A percentile compares a stretch with the other conserved stretches of the same genome.
Evolutionary conservation across 2,329 filamentous ascomycete species (phyloP).

Genomic region (Neopestalotiopsis rosae): DNA sequence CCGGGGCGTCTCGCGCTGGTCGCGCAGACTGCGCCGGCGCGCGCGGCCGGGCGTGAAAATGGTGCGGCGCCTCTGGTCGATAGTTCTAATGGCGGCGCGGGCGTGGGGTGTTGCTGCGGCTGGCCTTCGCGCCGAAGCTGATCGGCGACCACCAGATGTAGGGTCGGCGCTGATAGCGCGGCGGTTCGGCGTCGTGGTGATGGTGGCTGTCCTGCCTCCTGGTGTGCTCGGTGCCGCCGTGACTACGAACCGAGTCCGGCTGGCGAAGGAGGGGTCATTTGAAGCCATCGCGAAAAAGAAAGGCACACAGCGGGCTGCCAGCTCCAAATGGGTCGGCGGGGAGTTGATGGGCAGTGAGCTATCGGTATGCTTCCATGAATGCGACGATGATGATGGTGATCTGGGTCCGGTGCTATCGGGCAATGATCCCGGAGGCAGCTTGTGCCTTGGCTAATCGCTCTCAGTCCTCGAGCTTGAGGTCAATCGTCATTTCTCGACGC

Average conservation of each 20-base stretch:
- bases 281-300: constrained; percentile 14
- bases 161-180: constrained; percentile 43
- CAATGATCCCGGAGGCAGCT: not conserved
- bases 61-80: constrained; percentile 63
- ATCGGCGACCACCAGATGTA: constrained; percentile 45
- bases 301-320: not conserved
- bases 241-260: constrained; percentile 23
- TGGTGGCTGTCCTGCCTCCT: constrained; percentile 21
- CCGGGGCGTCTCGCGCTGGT: constrained; percentile 44
- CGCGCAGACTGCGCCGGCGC: constrained; percentile 62
- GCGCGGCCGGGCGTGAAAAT: constrained; percentile 65
- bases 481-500: not conserved
- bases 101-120: constrained; percentile 63
- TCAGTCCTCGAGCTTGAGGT: not conserved
- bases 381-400: not conserved
- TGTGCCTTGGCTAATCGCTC: not conserved
- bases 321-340: too few relatives aligned
- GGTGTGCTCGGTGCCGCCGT: constrained; percentile 31
- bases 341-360: not conserved
- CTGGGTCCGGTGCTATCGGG: not conserved
- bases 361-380: not conserved
- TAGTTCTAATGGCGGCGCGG: constrained; percentile 62
- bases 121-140: constrained; percentile 50
- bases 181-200: constrained; percentile 35
- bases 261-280: constrained; percentile 18